Evolutionary conservation across 139 green algal genomes (phyloP), one percentile per base, ranked within the genome.

Genomic region (Astrephomene gubernaculifera): DNA sequence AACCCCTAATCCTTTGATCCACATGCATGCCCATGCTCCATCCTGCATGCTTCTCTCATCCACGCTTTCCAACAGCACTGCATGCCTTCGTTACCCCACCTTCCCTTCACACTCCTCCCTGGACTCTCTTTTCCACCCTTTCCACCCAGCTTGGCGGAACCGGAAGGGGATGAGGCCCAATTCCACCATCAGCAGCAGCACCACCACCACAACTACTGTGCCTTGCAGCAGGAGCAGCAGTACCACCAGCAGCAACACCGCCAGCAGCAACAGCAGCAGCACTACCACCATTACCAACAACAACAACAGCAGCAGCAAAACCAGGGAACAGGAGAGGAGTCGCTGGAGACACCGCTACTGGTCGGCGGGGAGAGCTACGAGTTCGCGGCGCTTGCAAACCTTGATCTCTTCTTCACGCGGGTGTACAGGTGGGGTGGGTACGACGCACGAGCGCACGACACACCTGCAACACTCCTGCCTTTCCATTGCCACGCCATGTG

Each of bases 381-480:
- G 76, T 97, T 92, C 91, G 92, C 86, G 35, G 94, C 90, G 4
- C 86, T 95, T 12, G 69, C 89, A 29, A 97, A 98, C 82, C 86
- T 98, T 57, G 96, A 98, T 71, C 67, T 92, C 6, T 98, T 98
- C 87, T 97, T 98, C 65, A 87, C 81, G 0, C 82, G 92, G 0
- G 72, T 98, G 1, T 98, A 98, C 91, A 90, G 91, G 94, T 95
- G 49, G 65, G 24, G n/a, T 45, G 65, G 12, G 12, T 27, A 4
- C 10, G 35, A 49, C 12, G 65, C 12, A 2, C 19, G 57, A 6
- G 7, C 45, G 49, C 49, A 57, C 14, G 49, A 17, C 49, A 57
- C n/a, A n/a, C n/a, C n/a, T n/a, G n/a, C n/a, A n/a, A n/a, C n/a
- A n/a, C n/a, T n/a, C n/a, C n/a, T n/a, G n/a, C n/a, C n/a, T n/a